These are phyloP conservation scores for Colletotrichum magnum DNA, from an alignment of 2,329 filamentous ascomycete genomes.

Conservation along the genomic window DNA sequence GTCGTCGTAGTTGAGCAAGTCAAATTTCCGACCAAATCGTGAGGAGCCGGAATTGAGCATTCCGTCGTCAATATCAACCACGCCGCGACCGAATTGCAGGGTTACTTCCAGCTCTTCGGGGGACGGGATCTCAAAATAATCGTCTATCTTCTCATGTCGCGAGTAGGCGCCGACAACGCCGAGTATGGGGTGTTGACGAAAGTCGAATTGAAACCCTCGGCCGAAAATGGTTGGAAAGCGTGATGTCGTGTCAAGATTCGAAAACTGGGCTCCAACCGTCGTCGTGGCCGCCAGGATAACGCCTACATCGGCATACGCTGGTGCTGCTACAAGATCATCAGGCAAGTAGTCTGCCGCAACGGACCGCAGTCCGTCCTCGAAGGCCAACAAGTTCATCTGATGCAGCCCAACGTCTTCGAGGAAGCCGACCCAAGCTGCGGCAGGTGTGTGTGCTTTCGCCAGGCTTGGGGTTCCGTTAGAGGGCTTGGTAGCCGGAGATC, in stretches of 20 bases:
- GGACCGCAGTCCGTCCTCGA: background rate
- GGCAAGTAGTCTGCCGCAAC: slow-evolving; percentile 1
- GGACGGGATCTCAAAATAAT: too few species aligned
- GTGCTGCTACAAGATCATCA: slow-evolving; percentile 4
- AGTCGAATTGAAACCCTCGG: background rate
- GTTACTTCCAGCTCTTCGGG: background rate
- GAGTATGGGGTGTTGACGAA: slow-evolving; percentile 9
- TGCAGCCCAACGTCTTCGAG: background rate
- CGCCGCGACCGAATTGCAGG: background rate
- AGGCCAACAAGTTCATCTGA: background rate
- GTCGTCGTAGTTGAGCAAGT: background rate
- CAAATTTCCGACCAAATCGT: too few species aligned
- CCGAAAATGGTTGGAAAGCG: background rate
- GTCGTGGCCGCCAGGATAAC: background rate
- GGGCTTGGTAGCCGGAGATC: too few species aligned
- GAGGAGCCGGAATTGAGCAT: too few species aligned
- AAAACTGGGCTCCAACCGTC: background rate
- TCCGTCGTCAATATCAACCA: too few species aligned
- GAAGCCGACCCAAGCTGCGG: background rate
- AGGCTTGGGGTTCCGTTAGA: too few species aligned
- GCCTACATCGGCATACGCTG: slow-evolving; percentile 8
- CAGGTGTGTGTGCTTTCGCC: background rate
- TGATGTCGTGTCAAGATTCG: background rate
- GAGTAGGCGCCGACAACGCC: slow-evolving; percentile 5
- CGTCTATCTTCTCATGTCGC: background rate